Conservation (phyloP, 2,329 filamentous ascomycete genomes). For the Neonectria punicea region DNA sequence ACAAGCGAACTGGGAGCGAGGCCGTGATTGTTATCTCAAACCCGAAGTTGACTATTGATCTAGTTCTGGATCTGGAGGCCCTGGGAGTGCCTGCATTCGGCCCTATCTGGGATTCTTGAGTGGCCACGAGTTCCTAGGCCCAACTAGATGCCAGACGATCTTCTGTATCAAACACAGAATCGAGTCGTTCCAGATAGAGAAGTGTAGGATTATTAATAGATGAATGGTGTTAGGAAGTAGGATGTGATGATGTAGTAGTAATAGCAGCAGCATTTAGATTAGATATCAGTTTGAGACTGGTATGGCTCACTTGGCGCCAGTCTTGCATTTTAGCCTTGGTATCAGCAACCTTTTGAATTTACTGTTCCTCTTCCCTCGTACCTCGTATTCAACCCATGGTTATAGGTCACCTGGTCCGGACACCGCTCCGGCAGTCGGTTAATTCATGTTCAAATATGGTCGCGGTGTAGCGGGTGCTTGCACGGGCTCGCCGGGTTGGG, state of each 20-base stretch:
- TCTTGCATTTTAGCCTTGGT: not conserved
- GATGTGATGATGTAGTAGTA: not conserved
- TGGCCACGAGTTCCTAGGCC: not conserved
- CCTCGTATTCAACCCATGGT: not conserved
- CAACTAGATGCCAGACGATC: not conserved
- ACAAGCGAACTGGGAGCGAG: slow-evolving; percentile 65
- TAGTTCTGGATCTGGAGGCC: slow-evolving; percentile 72
- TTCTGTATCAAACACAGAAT: not conserved
- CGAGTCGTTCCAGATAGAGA: not conserved
- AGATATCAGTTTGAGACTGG: too few relatives aligned
- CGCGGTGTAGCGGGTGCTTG: not conserved
- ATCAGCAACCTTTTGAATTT: not conserved
- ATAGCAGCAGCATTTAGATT: not conserved
- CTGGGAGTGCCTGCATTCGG: slow-evolving; percentile 73
- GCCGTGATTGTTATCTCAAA: slow-evolving; percentile 78
- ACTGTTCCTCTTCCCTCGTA: not conserved
- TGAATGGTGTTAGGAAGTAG: not conserved
- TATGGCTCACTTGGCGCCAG: too few relatives aligned
- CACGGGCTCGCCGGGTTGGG: not conserved
- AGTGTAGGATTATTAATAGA: not conserved
- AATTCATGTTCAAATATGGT: not conserved
- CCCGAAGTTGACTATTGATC: slow-evolving; percentile 67
- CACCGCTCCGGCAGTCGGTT: not conserved
- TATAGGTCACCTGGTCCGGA: not conserved
- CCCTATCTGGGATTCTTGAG: slow-evolving; percentile 70